Conservation (phyloP, 1,139 yeast species). For the Geotrichum bryndzae region DNA sequence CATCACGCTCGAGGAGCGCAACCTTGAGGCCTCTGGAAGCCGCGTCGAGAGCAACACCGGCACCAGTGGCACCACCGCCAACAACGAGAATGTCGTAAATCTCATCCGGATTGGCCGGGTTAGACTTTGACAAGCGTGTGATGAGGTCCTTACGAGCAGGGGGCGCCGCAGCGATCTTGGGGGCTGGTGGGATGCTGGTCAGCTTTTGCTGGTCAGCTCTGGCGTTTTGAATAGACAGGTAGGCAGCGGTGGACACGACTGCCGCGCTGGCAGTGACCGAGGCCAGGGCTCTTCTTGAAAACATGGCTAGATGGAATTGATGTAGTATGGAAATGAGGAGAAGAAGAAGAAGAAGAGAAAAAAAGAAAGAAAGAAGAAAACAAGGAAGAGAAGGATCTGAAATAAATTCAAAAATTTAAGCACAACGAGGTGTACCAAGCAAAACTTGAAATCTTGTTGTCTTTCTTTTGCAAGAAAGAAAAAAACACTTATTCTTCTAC, state of each 20-base stretch:
- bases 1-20: conserved; percentile 77
- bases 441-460: background rate
- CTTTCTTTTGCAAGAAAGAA: background rate
- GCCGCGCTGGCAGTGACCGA: background rate
- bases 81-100: conserved; percentile 70
- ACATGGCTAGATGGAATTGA: background rate
- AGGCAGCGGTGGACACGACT: conserved; percentile 1
- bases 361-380: background rate
- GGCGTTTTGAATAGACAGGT: conserved; percentile 8
- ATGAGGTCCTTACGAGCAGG: conserved; percentile 13
- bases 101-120: conserved; percentile 15
- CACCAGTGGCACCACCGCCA: conserved; percentile 96
- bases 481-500: background rate
- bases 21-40: conserved; percentile 86
- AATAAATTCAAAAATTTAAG: background rate
- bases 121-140: conserved; percentile 7
- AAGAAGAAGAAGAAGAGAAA: background rate
- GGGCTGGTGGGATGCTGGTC: conserved; percentile 2
- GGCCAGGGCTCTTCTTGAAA: conserved; percentile 5
- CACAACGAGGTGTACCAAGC: background rate
- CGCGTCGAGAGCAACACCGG: conserved; percentile 92
- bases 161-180: conserved; percentile 12
- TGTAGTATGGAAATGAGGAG: background rate
- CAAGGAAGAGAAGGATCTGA: background rate
- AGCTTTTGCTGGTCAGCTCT: conserved; percentile 1